Evolutionary conservation across 345 rosid species (phyloP), one percentile per base, ranked within the genome.

Genomic region (Eucalyptus erythrocorys): DNA sequence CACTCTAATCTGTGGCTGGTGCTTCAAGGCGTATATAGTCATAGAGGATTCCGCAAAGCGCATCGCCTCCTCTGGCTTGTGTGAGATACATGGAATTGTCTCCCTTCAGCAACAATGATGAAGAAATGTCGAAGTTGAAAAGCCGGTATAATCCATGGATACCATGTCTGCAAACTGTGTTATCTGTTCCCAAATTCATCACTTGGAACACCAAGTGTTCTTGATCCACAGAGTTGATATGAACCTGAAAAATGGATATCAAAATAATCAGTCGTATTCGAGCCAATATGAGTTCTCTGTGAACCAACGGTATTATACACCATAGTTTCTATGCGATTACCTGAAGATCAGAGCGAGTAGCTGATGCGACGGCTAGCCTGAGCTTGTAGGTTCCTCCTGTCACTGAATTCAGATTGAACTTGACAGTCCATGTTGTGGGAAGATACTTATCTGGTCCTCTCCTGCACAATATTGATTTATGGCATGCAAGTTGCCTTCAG

Each of bases 21-120:
- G 92, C 91, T 88, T 91, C 93, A 37, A 91, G 92, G 88, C 94
- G 84, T 32, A 89, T 22, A 49, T 87, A 93, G 85, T 93, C 94
- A 48, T 93, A 93, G 17, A 89, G 86, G 59, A 93, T 84, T 89
- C 94, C 91, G 26, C 93, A 89, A 8, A 91, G 89, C 59, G 91
- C 61, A 90, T 91, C 90, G 37, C 92, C 89, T 79, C 90, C 86
- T 81, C 90, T 89, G 48, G 92, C 90, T 55, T 91, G 92, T 61
- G 64, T 86, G 34, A 90, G 92, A 82, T 87, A 89, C 85, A 91
- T 80, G 85, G 92, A 88, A 66, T 91, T 91, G 88, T 91, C 92
- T 90, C 93, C 92, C 79, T 89, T 66, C 27, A 64, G 55, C 87
- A 93, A 61, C 68, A 91, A 40, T 15, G 87, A 53, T 6, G 92